These are phyloP conservation scores for Angophora floribunda DNA, from an alignment of 345 rosid genomes.

Conservation along the genomic window DNA sequence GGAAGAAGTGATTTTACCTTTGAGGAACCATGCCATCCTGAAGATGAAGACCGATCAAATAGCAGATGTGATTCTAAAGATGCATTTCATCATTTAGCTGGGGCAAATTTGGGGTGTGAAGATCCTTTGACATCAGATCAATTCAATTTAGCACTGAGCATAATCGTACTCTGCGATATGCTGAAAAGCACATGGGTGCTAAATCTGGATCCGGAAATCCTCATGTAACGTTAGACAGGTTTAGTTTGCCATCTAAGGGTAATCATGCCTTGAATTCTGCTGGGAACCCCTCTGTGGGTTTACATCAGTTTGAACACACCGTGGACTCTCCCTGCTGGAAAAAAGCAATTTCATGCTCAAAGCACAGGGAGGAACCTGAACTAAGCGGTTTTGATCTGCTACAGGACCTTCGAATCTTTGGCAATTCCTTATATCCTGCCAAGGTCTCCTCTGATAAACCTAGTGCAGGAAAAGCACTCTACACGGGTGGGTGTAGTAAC, in stretches of 20 bases:
- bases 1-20: neutral
- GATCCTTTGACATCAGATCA: neutral
- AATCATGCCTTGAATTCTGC: neutral
- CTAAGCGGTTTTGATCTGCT: neutral
- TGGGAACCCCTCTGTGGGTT: neutral
- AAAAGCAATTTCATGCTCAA: neutral
- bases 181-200: neutral
- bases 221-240: neutral
- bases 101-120: neutral
- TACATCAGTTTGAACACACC: neutral
- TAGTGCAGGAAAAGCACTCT: neutral
- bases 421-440: neutral
- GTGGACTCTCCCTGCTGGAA: neutral
- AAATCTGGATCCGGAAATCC: neutral
- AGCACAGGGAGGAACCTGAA: neutral
- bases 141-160: neutral
- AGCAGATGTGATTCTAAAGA: neutral
- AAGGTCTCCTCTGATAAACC: neutral
- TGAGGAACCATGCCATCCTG: neutral
- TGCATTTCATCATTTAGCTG: neutral
- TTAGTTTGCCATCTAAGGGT: neutral
- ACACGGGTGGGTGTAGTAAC: neutral
- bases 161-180: neutral
- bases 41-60: neutral
- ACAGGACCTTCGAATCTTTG: neutral